Evolutionary conservation across 768 basidiomycete genomes (phyloP).

Genomic region (Rhizopogon roseolus): DNA sequence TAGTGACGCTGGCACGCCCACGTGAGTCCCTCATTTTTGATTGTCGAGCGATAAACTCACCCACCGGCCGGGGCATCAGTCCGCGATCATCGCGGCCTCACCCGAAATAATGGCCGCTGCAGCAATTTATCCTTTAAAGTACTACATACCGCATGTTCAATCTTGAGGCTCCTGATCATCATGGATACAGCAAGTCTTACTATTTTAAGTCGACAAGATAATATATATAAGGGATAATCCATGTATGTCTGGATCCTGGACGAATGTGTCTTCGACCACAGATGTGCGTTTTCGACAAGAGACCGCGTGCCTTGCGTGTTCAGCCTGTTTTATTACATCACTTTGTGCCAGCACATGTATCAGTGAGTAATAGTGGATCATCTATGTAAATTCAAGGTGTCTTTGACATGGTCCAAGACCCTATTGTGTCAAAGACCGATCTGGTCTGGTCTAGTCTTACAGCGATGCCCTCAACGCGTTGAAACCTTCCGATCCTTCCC

Average conservation of each 20-base stretch:
- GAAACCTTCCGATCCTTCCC: conserved; percentile 30
- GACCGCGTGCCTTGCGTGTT: neutral
- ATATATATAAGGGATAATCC: no score
- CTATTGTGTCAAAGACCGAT: neutral
- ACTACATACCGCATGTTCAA: neutral
- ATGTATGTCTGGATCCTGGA: neutral
- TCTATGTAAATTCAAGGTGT: neutral
- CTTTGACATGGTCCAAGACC: neutral
- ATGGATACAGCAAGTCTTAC: neutral
- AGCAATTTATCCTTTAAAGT: conserved; percentile 1
- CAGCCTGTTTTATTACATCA: neutral
- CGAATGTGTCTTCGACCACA: no score
- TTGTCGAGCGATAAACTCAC: neutral
- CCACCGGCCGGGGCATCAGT: neutral
- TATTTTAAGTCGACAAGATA: neutral
- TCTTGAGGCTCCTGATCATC: neutral
- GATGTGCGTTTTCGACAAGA: neutral
- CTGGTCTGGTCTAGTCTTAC: conserved; percentile 1
- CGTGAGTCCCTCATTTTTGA: neutral
- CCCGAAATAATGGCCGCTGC: neutral
- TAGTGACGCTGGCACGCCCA: neutral
- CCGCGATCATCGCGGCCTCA: neutral
- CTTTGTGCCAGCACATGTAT: no score
- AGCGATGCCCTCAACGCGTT: conserved; percentile 5
- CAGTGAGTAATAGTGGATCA: neutral